A percentile compares a stretch with the other conserved stretches of the same genome.
Evolutionary conservation across 164 flowering plant genomes (phyloP).

Genomic region (Aristolochia fimbriata): DNA sequence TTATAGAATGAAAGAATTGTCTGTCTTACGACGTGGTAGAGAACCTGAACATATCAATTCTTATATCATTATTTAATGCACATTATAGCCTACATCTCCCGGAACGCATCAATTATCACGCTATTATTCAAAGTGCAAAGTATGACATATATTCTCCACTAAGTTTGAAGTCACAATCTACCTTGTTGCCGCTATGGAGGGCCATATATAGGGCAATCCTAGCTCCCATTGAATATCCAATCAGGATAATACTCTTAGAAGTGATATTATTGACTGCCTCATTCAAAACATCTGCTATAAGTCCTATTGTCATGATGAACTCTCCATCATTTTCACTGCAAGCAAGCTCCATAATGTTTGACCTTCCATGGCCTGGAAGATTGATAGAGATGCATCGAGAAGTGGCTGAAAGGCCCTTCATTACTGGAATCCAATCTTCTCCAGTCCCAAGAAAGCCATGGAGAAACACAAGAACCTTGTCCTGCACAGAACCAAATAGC

Average conservation of each 20-base stretch:
- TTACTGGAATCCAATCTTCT: conserved; percentile 76
- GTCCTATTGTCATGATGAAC: conserved; percentile 43
- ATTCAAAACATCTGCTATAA: conserved; percentile 33
- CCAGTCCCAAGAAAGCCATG: conserved; percentile 94
- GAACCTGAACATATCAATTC: conserved; percentile 1
- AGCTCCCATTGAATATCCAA: conserved; percentile 98
- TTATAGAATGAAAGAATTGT: too few relatives aligned
- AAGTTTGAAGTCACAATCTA: conserved; percentile 10
- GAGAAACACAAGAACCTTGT: conserved; percentile 41
- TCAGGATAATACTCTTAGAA: conserved; percentile 45
- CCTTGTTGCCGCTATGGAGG: conserved; percentile 48
- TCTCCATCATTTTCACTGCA: conserved; percentile 12
- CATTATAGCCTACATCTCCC: too few relatives aligned
- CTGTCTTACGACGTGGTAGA: neutral
- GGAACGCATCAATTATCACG: neutral
- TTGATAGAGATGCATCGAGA: conserved; percentile 78
- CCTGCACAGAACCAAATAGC: conserved; percentile 32
- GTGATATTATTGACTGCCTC: conserved; percentile 34
- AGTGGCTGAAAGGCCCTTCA: conserved; percentile 71
- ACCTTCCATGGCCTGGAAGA: conserved; percentile 92
- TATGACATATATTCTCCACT: too few relatives aligned
- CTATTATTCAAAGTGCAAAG: too few relatives aligned
- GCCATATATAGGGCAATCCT: conserved; percentile 80
- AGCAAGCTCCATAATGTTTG: conserved; percentile 23
- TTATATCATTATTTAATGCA: too few relatives aligned